Percentiles rank a stretch among this genome's conserved stretches.
Evolutionary conservation across 345 rosid genomes (phyloP).

Genomic region (Hevea brasiliensis): DNA sequence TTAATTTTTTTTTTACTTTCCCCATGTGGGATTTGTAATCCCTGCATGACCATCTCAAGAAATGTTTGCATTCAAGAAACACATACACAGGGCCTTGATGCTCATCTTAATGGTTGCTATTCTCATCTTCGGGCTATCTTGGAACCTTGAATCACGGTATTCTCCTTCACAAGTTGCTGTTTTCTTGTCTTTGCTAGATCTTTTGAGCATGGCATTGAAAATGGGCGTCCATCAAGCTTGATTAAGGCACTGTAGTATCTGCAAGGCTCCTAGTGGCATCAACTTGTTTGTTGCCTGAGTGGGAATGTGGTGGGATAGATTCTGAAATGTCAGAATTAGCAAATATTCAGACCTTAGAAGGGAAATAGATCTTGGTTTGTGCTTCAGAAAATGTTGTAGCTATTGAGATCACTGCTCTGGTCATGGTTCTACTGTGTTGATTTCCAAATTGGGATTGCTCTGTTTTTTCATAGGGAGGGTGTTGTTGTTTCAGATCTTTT

Average conservation of each 20-base stretch:
- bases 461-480: too few species aligned
- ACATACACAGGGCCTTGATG: too few species aligned
- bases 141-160: conserved; percentile 45
- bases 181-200: conserved; percentile 58
- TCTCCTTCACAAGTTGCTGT: conserved; percentile 67
- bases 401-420: too few species aligned
- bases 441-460: too few species aligned
- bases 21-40: too few species aligned
- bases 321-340: conserved; percentile 34
- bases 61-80: too few species aligned
- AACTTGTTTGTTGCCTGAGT: conserved; percentile 26
- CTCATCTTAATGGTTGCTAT: too few species aligned
- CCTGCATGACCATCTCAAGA: too few species aligned
- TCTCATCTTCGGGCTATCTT: too few species aligned
- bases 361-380: conserved; percentile 26
- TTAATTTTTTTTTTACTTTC: too few species aligned
- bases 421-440: too few species aligned
- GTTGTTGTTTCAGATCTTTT: too few species aligned
- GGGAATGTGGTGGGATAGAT: conserved; percentile 26
- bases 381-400: conserved; percentile 43
- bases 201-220: conserved; percentile 47
- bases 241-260: conserved; percentile 35
- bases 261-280: conserved; percentile 54
- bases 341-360: conserved; percentile 40
- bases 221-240: conserved; percentile 30